phyloP scores from a whole-genome alignment of 305 asterid genomes.

The Rubia occidens region DNA sequence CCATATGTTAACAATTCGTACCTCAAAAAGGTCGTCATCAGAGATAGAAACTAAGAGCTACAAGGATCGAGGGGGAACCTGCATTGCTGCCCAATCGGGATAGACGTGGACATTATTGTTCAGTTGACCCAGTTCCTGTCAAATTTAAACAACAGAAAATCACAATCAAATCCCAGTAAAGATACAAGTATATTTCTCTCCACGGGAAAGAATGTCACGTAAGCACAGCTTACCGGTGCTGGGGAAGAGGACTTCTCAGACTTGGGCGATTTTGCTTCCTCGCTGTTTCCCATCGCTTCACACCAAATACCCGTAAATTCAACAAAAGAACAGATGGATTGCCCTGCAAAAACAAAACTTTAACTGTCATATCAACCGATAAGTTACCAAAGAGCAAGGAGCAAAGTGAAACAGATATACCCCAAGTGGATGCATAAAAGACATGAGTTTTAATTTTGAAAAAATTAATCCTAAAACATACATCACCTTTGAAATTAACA shows the following conservation, averaged over 20 bases:
- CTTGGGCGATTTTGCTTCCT: no score
- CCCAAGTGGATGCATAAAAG: not conserved
- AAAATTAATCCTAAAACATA: not conserved
- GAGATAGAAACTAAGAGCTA: not conserved
- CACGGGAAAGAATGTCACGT: not conserved
- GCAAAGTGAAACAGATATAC: not conserved
- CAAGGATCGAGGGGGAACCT: constrained; percentile 39
- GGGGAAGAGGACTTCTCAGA: no score
- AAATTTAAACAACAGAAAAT: constrained; percentile 20
- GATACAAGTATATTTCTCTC: not conserved
- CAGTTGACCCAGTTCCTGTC: constrained; percentile 50
- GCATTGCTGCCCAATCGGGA: constrained; percentile 98
- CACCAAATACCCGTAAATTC: not conserved
- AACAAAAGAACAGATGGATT: not conserved
- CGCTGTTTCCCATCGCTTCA: no score
- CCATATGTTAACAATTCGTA: not conserved
- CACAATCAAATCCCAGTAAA: constrained; percentile 10
- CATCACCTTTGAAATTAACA: not conserved
- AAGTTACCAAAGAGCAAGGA: not conserved
- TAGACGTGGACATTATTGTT: constrained; percentile 44
- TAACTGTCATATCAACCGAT: not conserved
- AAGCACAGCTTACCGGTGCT: no score
- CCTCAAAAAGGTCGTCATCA: constrained; percentile 4
- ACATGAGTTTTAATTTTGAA: not conserved
- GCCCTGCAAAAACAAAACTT: not conserved